Conservation (phyloP, 176 grass and related monocot species). For the Ananas comosus region DNA sequence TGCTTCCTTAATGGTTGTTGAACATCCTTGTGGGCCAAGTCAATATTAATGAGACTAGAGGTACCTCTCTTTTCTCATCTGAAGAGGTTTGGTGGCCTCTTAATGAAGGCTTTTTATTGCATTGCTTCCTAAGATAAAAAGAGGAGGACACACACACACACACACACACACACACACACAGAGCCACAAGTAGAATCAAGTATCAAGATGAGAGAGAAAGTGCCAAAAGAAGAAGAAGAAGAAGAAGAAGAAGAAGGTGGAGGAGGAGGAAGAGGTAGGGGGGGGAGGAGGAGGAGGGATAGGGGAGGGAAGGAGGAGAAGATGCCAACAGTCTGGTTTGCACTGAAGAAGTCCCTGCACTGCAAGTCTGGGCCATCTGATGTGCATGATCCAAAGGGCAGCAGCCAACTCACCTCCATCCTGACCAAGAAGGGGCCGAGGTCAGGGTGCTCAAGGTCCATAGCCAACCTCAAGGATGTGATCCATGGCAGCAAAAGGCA, state of each 20-base stretch:
- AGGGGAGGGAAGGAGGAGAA: slow-evolving; percentile 23
- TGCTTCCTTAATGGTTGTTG: neutral
- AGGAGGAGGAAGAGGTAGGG: slow-evolving; percentile 18
- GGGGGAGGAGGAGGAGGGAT: neutral
- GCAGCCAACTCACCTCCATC: slow-evolving; percentile 36
- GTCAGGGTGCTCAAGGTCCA: slow-evolving; percentile 83
- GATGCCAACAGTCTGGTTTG: slow-evolving; percentile 75
- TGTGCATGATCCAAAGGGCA: slow-evolving; percentile 68
- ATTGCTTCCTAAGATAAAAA: no score
- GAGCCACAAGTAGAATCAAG: neutral
- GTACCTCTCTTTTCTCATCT: no score
- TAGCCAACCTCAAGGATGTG: slow-evolving; percentile 87
- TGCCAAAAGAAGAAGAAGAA: neutral
- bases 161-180: no score
- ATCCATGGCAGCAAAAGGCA: slow-evolving; percentile 99
- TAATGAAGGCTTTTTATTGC: no score
- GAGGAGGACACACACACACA: no score
- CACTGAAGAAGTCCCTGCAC: slow-evolving; percentile 84
- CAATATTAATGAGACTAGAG: no score
- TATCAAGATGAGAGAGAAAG: slow-evolving; percentile 14
- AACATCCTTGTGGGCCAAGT: neutral
- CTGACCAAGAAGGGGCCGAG: slow-evolving; percentile 50
- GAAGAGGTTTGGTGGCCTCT: no score
- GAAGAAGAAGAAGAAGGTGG: neutral
- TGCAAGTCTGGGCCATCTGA: slow-evolving; percentile 82